Base-by-base conservation (phyloP, 139 green algal species). In the Chlorokybus atmophyticus region DNA sequence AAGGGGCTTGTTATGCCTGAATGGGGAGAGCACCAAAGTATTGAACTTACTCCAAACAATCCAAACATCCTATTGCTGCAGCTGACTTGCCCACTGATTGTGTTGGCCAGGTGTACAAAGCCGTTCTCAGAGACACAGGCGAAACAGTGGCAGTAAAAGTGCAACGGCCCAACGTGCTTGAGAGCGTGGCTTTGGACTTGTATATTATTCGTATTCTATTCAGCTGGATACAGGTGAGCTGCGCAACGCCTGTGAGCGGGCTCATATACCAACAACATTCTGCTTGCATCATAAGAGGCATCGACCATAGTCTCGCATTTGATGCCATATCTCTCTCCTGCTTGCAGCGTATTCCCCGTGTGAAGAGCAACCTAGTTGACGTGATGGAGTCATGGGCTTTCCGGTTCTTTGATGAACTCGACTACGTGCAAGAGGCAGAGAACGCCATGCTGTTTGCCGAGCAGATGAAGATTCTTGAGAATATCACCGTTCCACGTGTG, bases 71-170 rank as follows among this genome's bases (percentile, higher is more conserved):
- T n/a, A 72, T 10, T 14, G 24, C 1, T 1, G 59, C 27, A 14
- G 27, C 29, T 31, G n/a, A n/a, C n/a, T n/a, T n/a, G n/a, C n/a
- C n/a, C n/a, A n/a, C n/a, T n/a, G n/a, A n/a, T n/a, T n/a, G n/a
- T n/a, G n/a, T n/a, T 24, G 29, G 8, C 10, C 79, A 90, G 75
- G 87, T 95, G 32, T 94, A 94, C 75, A 70, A 75, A 17, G 88
- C 86, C 0, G 63, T 63, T 2, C 42, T 94, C 53, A 51, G 64
- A 0, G 58, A 52, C 19, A 93, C 72, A 0, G 88, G 82, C 0
- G 64, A 93, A 63, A 62, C 81, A 39, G 88, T 95, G 19, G 88
- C 88, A 2, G 86, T 96, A 26, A 96, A 96, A 71, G 88, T 96
- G 57, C 88, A 96, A 77, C 75, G 88, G 10, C 88, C 88, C 19